These are phyloP conservation scores for Ascochyta viciae-villosae DNA, from an alignment of 2,329 filamentous ascomycete species.

Conservation along the genomic window DNA sequence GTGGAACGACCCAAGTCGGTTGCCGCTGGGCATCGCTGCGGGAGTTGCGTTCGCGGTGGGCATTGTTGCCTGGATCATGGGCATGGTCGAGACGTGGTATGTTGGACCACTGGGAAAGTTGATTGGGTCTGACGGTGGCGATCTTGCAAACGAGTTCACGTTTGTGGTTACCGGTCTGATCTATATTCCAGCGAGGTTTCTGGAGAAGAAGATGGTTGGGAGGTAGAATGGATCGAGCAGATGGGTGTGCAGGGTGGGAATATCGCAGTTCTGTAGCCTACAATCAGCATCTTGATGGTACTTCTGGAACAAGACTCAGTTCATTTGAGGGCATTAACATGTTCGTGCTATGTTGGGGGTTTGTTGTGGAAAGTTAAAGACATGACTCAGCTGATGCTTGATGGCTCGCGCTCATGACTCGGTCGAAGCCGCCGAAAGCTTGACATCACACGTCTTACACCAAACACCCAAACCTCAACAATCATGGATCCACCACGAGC, in stretches of 20 bases:
- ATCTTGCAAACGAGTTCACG: slow-evolving; percentile 39
- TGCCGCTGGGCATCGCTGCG: slow-evolving; percentile 54
- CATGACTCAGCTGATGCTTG: background rate
- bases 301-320: too few relatives aligned
- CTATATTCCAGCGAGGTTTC: slow-evolving; percentile 36
- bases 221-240: slow-evolving; percentile 11
- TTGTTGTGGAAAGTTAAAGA: background rate
- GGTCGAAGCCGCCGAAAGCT: background rate
- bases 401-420: background rate
- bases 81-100: slow-evolving; percentile 67
- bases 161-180: slow-evolving; percentile 35
- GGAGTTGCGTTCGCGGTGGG: slow-evolving; percentile 50
- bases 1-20: slow-evolving; percentile 54
- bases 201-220: slow-evolving; percentile 37
- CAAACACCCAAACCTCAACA: slow-evolving; percentile 1
- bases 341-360: too few relatives aligned
- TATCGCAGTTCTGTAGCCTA: too few relatives aligned
- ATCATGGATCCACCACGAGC: slow-evolving; percentile 5
- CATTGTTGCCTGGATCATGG: slow-evolving; percentile 58
- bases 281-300: too few relatives aligned
- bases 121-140: slow-evolving; percentile 37
- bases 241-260: too few relatives aligned
- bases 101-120: slow-evolving; percentile 49
- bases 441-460: slow-evolving; percentile 9
- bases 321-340: too few relatives aligned